Percentiles rank a stretch among this genome's conserved stretches.
Conservation (phyloP, 2,329 filamentous ascomycete species). For the Exophiala aquamarina region DNA sequence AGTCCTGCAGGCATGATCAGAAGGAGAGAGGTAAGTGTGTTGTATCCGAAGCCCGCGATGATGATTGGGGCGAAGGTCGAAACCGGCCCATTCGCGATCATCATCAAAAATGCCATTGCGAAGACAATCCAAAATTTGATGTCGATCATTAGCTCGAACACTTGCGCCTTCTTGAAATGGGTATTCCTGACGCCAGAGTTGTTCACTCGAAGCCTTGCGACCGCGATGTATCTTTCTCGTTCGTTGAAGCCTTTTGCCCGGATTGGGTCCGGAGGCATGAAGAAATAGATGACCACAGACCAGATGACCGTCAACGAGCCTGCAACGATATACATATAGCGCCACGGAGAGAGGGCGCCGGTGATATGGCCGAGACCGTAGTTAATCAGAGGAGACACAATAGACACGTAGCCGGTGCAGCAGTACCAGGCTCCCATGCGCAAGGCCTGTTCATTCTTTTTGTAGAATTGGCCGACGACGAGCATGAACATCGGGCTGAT, state of each 20-base stretch:
- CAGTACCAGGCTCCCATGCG: conserved; percentile 69
- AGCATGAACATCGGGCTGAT: conserved; percentile 68
- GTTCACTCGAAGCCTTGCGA: conserved; percentile 61
- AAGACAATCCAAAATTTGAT: conserved; percentile 63
- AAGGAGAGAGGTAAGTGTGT: conserved; percentile 63
- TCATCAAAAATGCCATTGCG: conserved; percentile 66
- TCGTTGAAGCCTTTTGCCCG: conserved; percentile 64
- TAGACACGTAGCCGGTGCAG: conserved; percentile 37
- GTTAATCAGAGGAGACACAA: conserved; percentile 56
- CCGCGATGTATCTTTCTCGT: conserved; percentile 63
- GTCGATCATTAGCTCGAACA: conserved; percentile 59
- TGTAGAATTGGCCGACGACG: conserved; percentile 63
- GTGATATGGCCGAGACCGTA: conserved; percentile 66
- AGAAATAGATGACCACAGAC: conserved; percentile 62
- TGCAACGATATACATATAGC: conserved; percentile 69
- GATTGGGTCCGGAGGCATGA: conserved; percentile 63
- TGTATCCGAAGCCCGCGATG: conserved; percentile 68
- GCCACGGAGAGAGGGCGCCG: conserved; percentile 60
- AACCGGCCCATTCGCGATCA: conserved; percentile 66
- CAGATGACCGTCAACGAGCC: conserved; percentile 60
- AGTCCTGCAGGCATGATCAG: conserved; percentile 51
- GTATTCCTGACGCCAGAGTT: conserved; percentile 65
- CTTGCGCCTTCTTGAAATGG: conserved; percentile 59
- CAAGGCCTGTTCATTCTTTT: conserved; percentile 63
- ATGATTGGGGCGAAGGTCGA: conserved; percentile 70